These are phyloP conservation scores for Kluyveromyces sp. DNA, from an alignment of 1,139 yeast genomes.

Conservation along the genomic window DNA sequence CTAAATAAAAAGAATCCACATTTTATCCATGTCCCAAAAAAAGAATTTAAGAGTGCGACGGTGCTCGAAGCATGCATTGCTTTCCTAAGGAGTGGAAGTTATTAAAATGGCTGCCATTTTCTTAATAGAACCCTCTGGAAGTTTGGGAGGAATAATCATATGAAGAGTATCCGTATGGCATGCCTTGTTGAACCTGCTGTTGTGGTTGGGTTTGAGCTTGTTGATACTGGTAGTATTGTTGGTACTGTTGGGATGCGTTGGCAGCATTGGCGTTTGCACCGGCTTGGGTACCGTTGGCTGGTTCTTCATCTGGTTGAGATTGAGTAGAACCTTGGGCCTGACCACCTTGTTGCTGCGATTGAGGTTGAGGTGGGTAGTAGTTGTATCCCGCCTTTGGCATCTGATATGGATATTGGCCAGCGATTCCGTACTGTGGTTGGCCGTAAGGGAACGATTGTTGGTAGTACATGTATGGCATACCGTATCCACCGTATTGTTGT, in stretches of 20 bases:
- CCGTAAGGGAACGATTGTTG: constrained; percentile 30
- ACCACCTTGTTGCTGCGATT: constrained; percentile 18
- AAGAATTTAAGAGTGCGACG: no score
- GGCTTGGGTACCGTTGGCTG: constrained; percentile 16
- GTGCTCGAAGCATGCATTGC: no score
- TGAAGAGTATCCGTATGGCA: constrained; percentile 26
- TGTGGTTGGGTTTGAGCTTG: constrained; percentile 14
- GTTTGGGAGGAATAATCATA: constrained; percentile 27
- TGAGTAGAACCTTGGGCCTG: constrained; percentile 16
- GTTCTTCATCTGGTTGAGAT: constrained; percentile 14
- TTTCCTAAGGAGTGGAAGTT: no score
- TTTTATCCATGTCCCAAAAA: no score
- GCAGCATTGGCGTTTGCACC: constrained; percentile 24
- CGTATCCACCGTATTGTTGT: constrained; percentile 24
- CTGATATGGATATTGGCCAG: constrained; percentile 29
- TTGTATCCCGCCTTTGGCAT: constrained; percentile 26
- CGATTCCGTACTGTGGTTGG: constrained; percentile 29
- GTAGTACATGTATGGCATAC: constrained; percentile 28
- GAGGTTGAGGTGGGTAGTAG: constrained; percentile 23
- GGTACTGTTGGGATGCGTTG: constrained; percentile 28
- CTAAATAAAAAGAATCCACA: no score
- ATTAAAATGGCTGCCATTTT: no score
- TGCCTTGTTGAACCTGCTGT: constrained; percentile 21
- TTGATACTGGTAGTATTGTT: constrained; percentile 29
- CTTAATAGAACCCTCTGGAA: constrained; percentile 27